These are phyloP conservation scores for Aspergillus neotritici DNA, from an alignment of 2,329 filamentous ascomycete species.

Conservation along the genomic window DNA sequence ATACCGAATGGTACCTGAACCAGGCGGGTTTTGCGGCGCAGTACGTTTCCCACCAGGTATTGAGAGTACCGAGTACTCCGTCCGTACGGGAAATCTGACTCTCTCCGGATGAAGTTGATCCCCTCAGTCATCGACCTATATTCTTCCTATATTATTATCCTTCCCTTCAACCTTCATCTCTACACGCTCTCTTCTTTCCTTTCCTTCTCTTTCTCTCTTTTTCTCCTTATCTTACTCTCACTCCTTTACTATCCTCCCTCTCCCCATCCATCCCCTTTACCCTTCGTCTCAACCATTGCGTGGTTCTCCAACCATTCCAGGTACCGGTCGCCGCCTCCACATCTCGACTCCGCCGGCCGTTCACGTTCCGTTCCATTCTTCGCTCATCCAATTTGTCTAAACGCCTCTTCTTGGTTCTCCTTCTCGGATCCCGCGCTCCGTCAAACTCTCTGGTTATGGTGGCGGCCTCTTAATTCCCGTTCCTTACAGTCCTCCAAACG, in stretches of 20 bases:
- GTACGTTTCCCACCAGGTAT: no score
- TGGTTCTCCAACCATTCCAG: background rate
- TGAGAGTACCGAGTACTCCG: no score
- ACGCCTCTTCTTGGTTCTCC: background rate
- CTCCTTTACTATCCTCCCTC: conserved; percentile 7
- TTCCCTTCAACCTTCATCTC: background rate
- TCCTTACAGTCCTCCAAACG: background rate
- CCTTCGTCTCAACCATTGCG: background rate
- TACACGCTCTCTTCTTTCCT: conserved; percentile 7
- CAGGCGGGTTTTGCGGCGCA: no score
- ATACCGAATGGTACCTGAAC: no score
- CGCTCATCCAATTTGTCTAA: background rate
- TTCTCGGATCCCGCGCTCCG: no score
- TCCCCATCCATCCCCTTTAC: conserved; percentile 1
- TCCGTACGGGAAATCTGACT: no score
- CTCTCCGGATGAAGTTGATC: no score
- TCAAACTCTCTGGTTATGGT: background rate
- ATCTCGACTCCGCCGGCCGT: conserved; percentile 2
- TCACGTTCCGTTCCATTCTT: conserved; percentile 3
- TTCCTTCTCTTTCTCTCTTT: conserved; percentile 14
- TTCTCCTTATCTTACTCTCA: conserved; percentile 15
- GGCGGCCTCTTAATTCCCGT: background rate
- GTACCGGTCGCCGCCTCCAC: conserved; percentile 1
- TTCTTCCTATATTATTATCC: no score
- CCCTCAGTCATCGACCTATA: no score